Evolutionary conservation across 495 filamentous ascomycete genomes (phyloP).

Genomic region (Penicillium subrubescens): DNA sequence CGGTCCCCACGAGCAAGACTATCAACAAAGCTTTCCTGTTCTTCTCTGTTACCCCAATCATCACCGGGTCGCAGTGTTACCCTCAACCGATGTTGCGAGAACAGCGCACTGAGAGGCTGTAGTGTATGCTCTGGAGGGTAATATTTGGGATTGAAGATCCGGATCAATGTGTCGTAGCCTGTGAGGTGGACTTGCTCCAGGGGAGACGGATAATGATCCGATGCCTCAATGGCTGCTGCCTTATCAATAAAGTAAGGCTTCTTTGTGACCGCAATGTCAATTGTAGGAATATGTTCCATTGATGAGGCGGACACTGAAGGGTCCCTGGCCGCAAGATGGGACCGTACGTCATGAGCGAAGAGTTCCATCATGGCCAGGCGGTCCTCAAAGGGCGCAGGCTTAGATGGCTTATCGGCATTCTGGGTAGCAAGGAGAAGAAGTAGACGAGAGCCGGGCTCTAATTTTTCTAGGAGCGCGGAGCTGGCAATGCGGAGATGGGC

Average conservation of each 20-base stretch:
- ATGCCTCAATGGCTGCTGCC: conserved; percentile 62
- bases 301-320: conserved; percentile 6
- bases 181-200: conserved; percentile 75
- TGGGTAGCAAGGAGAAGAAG: conserved; percentile 83
- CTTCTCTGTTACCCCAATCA: conserved; percentile 61
- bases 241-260: conserved; percentile 88
- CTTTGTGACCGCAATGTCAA: conserved; percentile 84
- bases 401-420: conserved; percentile 91
- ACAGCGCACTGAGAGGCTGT: conserved; percentile 64
- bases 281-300: conserved; percentile 31
- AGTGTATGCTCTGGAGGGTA: conserved; percentile 63
- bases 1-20: conserved; percentile 51
- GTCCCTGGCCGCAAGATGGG: conserved; percentile 26
- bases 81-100: conserved; percentile 66
- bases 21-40: conserved; percentile 62
- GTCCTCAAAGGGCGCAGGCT: conserved; percentile 79
- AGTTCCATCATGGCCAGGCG: conserved; percentile 84
- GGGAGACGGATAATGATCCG: conserved; percentile 48
- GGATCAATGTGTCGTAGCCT: conserved; percentile 85
- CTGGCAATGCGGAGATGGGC: conserved; percentile 78
- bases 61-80: conserved; percentile 72
- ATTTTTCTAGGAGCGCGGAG: conserved; percentile 58
- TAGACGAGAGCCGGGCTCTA: conserved; percentile 52
- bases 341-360: conserved; percentile 66
- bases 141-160: conserved; percentile 83